Conservation (phyloP, 1,139 yeast genomes). For the Blastobotrys apis region DNA sequence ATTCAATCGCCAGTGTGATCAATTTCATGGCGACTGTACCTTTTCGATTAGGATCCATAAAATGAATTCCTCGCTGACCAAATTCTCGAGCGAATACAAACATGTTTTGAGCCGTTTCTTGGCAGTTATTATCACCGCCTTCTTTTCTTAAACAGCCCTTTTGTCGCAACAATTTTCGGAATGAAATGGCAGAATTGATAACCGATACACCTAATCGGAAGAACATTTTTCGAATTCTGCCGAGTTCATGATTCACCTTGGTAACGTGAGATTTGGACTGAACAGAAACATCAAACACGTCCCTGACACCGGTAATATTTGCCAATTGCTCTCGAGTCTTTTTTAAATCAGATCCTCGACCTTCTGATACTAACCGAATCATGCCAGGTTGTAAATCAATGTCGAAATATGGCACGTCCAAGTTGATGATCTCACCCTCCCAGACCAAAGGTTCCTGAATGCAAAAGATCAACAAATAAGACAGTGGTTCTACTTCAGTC, state of each 20-base stretch:
- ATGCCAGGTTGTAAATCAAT: conserved; percentile 59
- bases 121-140: too few relatives aligned
- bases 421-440: conserved; percentile 74
- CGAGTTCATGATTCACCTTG: conserved; percentile 70
- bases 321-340: conserved; percentile 43
- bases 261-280: conserved; percentile 71
- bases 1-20: conserved; percentile 73
- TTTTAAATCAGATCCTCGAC: conserved; percentile 48
- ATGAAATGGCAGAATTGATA: conserved; percentile 56
- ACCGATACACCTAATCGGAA: conserved; percentile 67
- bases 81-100: conserved; percentile 81
- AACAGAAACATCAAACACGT: conserved; percentile 46
- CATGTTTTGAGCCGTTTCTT: conserved; percentile 71
- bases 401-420: conserved; percentile 43
- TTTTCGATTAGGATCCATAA: conserved; percentile 60
- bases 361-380: conserved; percentile 64
- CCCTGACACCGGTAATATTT: conserved; percentile 50
- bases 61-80: conserved; percentile 67
- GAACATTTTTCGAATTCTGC: conserved; percentile 60
- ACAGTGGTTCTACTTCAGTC: conserved; percentile 27
- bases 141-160: conserved; percentile 16
- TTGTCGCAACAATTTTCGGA: conserved; percentile 44
- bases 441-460: conserved; percentile 85
- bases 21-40: conserved; percentile 69
- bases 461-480: conserved; percentile 69